Evolutionary conservation across 306 rosid species (phyloP), one percentile per base, ranked within the genome.

Genomic region (Mimosa bimucronata): DNA sequence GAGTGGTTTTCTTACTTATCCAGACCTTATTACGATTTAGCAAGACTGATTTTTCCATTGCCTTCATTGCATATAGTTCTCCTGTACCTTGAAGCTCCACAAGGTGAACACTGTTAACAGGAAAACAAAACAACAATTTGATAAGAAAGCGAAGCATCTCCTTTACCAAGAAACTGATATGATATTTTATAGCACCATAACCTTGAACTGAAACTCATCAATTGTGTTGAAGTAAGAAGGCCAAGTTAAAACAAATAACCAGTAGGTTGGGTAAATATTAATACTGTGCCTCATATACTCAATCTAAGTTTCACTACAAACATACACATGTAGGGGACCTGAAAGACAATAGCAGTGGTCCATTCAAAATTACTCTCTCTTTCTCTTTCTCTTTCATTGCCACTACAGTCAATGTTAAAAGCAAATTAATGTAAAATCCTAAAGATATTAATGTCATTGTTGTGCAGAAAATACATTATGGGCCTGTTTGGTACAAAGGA

Each of bases 11-110:
- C 73, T 46, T 79, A 75, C 69, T 79, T 70, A 71, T 80, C 57
- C 84, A 72, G 58, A 95, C 98, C 98, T 95, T 95, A 87, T 95
- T 95, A 53, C 98, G 98, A 80, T 89, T 91, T 65, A 92, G 75
- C 92, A 95, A 90, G 65, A 80, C 80, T 50, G 97, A 85, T 85
- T 95, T 95, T 71, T 92, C 98, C 95, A 95, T 95, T 75, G 98
- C 98, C 90, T 95, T 95, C 97, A 95, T 95, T 77, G 98, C 98
- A 81, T 83, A 95, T 67, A 91, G 84, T 86, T 92, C 94, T 11
- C 92, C 88, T 0, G 96, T 83, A 38, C 94, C 98, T 83, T 80
- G 75, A 71, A 95, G 91, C 87, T 95, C 96, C 86, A 95, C 98
- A 83, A 95, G 85, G 84, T 92, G 98, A 71, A 95, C 98, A 77